Conservation (phyloP, 2,329 filamentous ascomycete genomes). For the Xylariaceae sp. region DNA sequence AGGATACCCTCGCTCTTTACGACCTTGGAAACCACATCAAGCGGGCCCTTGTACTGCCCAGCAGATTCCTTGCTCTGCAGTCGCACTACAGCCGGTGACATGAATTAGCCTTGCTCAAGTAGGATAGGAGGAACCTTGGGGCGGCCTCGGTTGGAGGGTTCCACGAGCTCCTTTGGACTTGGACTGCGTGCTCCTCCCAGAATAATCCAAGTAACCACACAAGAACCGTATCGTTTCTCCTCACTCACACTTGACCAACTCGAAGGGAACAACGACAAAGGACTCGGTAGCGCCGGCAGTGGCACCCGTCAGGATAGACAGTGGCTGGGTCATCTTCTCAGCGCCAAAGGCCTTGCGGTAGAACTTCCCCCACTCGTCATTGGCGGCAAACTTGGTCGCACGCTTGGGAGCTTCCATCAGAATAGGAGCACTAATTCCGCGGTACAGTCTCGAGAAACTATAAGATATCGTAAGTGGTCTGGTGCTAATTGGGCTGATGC, state of each 20-base stretch:
- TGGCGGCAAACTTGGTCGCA: constrained; percentile 97
- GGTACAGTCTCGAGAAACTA: constrained; percentile 86
- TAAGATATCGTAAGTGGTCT: constrained; percentile 10
- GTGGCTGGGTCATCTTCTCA: constrained; percentile 82
- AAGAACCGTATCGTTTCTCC: neutral
- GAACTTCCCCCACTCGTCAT: constrained; percentile 95
- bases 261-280: constrained; percentile 96
- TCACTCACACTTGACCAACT: constrained; percentile 60
- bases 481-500: neutral
- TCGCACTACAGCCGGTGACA: constrained; percentile 55
- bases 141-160: too few relatives aligned
- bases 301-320: constrained; percentile 90
- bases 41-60: constrained; percentile 77
- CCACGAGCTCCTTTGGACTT: neutral
- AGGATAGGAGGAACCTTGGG: too few relatives aligned
- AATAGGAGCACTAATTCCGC: constrained; percentile 91
- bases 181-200: neutral
- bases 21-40: constrained; percentile 79
- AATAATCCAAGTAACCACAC: neutral
- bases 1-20: constrained; percentile 77
- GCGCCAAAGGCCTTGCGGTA: constrained; percentile 85
- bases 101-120: constrained; percentile 1
- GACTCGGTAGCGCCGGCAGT: constrained; percentile 93
- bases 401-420: constrained; percentile 89
- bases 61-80: constrained; percentile 93